Percentiles rank a stretch among this genome's conserved stretches.
Evolutionary conservation across 2,329 filamentous ascomycete species (phyloP).

Genomic region (Capronia coronata): DNA sequence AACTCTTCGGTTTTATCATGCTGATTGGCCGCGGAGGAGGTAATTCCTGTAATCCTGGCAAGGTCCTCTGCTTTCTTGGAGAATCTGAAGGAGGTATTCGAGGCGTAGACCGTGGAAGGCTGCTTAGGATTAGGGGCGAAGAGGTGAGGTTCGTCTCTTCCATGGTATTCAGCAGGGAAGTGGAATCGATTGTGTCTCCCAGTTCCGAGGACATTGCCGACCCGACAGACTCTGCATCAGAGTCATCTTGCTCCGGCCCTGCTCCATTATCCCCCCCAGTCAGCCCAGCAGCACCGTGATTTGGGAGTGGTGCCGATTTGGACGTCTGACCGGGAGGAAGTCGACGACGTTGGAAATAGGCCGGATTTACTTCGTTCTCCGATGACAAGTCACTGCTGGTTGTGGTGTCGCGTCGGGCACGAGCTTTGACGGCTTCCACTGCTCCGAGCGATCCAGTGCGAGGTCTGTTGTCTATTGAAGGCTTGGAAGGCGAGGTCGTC

Average conservation of each 20-base stretch:
- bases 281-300: neutral
- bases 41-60: constrained; percentile 49
- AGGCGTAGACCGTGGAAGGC: constrained; percentile 28
- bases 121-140: constrained; percentile 44
- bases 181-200: constrained; percentile 50
- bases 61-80: constrained; percentile 47
- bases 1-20: constrained; percentile 51
- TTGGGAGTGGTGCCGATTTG: constrained; percentile 28
- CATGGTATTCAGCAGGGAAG: constrained; percentile 50
- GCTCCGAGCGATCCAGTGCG: constrained; percentile 53
- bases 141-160: constrained; percentile 38
- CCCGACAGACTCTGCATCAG: constrained; percentile 43
- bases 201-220: constrained; percentile 50
- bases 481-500: constrained; percentile 51
- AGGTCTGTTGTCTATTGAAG: constrained; percentile 42
- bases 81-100: constrained; percentile 36
- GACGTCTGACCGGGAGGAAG: constrained; percentile 40
- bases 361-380: constrained; percentile 53
- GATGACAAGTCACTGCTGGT: constrained; percentile 62
- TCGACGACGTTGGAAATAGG: constrained; percentile 48
- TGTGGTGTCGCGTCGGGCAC: constrained; percentile 55
- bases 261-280: constrained; percentile 12
- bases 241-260: constrained; percentile 38
- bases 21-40: constrained; percentile 58
- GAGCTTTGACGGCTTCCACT: constrained; percentile 48